Evolutionary conservation across 129 eudicot species (phyloP).

Genomic region (Glebionis coronaria): DNA sequence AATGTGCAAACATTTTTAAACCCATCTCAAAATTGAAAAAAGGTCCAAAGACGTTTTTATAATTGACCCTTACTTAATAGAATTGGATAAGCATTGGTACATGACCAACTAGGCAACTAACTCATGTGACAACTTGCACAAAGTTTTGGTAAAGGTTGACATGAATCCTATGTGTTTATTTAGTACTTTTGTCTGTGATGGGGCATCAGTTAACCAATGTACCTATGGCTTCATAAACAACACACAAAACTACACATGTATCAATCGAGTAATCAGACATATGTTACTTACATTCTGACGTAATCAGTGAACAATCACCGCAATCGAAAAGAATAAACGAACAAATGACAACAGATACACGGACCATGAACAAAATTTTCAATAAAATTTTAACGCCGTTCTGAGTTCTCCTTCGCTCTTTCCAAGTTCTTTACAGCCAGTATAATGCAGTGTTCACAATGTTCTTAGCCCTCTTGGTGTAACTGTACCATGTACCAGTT

Average conservation of each 20-base stretch:
- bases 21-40: too few species aligned
- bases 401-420: conserved; percentile 9
- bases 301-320: conserved; percentile 1
- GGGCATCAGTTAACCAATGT: not conserved
- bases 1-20: too few species aligned
- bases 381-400: not conserved
- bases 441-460: not conserved
- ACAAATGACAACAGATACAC: not conserved
- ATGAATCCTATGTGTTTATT: too few species aligned
- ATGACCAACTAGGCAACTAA: too few species aligned
- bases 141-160: not conserved
- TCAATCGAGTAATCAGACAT: conserved; percentile 11
- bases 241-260: not conserved
- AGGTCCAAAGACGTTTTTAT: too few species aligned
- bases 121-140: too few species aligned
- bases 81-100: too few species aligned
- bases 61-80: too few species aligned
- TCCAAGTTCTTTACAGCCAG: conserved; percentile 3
- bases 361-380: not conserved
- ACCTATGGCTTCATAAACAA: not conserved
- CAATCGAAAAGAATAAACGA: conserved; percentile 21
- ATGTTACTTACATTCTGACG: conserved; percentile 10
- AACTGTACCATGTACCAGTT: not conserved
- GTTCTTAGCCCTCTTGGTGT: not conserved
- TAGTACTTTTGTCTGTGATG: too few species aligned